A percentile compares a stretch with the other conserved stretches of the same genome.
Evolutionary conservation across 1,284 basidiomycete genomes (phyloP).

Genomic region (Coniferiporia sulphurascens): DNA sequence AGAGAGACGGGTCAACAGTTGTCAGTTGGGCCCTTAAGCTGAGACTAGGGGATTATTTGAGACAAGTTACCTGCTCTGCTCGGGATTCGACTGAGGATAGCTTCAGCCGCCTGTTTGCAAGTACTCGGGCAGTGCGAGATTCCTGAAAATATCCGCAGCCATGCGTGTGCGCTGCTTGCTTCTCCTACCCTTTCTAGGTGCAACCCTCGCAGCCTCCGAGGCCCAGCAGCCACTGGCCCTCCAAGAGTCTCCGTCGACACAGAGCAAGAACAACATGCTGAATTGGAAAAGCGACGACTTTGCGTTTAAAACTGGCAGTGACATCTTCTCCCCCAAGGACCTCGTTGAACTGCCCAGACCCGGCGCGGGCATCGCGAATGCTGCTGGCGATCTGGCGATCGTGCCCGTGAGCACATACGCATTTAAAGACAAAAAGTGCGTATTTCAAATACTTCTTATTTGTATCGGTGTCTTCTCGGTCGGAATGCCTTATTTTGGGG

Average conservation of each 20-base stretch:
- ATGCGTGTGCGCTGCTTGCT: not conserved
- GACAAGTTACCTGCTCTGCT: not conserved
- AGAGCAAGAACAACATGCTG: not conserved
- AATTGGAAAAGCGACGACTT: constrained; percentile 33
- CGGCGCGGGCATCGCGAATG: constrained; percentile 58
- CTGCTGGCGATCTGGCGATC: constrained; percentile 59
- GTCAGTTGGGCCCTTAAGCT: too few relatives aligned
- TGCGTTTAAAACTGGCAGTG: constrained; percentile 47
- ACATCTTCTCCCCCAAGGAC: constrained; percentile 67
- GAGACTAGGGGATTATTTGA: too few relatives aligned
- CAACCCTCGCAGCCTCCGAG: not conserved
- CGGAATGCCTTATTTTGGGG: not conserved
- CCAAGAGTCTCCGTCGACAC: not conserved
- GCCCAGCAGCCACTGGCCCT: not conserved
- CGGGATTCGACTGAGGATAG: not conserved
- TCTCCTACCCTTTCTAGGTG: not conserved
- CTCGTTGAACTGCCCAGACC: constrained; percentile 72
- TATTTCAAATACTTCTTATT: constrained; percentile 17
- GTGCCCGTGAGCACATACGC: constrained; percentile 67
- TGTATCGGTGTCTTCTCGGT: not conserved
- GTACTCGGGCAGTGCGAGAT: not conserved
- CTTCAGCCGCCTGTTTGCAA: not conserved
- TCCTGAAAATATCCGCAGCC: not conserved
- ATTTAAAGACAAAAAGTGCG: constrained; percentile 67
- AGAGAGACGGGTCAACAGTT: not conserved